Evolutionary conservation across 257 asterid species (phyloP), one percentile per base, ranked within the genome.

Genomic region (Jacaranda copaia): DNA sequence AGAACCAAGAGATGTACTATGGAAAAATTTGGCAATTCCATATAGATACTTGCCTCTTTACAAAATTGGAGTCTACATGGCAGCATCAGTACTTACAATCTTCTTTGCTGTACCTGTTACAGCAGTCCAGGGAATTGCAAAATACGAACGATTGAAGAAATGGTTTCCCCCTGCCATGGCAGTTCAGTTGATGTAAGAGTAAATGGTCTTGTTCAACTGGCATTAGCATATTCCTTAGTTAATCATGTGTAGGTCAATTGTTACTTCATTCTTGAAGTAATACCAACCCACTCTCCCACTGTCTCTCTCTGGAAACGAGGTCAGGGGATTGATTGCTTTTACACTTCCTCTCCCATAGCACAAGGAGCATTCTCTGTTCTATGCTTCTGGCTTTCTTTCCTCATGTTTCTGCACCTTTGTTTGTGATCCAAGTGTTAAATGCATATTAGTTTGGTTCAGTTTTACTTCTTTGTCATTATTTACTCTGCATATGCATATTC

Each of bases 141-240:
- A 93, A 82, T 93, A 85, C 67, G 97, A 93, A 43, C 85, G 84
- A 59, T 71, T 93, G 56, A 84, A 77, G 80, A 90, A 86, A 83
- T 93, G 99, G 99, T 93, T 95, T 81, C 99, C 98, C 42, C 98
- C 99, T 10, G 99, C 94, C 62, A 91, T 88, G 93, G 97, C 98
- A 62, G 80, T 93, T 78, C 88, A 95, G 69, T 79, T 90, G 84
- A 93, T 95, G 98, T 95, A 86, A 80, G 94, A 65, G 8, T 42
- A 42, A 42, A 42, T 42, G 46, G 5, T 52, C 76, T 36, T 46
- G 20, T 8, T 67, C 53, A 65, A 70, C 25, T 53, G 52, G 75
- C 18, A 39, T 42, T 63, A 25, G 13, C 46, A 9, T 43, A 48
- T 36, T 65, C 32, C 2, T 25, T 25, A 25, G 32, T 25, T 25